Evolutionary conservation across 1,139 yeast genomes (phyloP).

Genomic region (Hemisphaericaspora xylofermentans): DNA sequence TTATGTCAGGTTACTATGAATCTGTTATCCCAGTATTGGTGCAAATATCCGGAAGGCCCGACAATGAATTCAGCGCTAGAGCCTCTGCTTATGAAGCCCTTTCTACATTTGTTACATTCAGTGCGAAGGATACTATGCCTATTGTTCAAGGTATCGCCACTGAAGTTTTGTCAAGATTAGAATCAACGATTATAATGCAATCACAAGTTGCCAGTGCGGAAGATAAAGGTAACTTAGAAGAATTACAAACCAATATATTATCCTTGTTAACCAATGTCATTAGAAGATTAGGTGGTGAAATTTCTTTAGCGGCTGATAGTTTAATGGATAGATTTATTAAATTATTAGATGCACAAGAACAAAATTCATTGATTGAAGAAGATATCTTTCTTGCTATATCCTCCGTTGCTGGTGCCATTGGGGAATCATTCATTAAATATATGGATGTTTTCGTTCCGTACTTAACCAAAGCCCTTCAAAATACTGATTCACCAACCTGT

Average conservation of each 20-base stretch:
- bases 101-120: slow-evolving; percentile 73
- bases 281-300: slow-evolving; percentile 73
- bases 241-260: slow-evolving; percentile 81
- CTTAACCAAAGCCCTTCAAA: slow-evolving; percentile 72
- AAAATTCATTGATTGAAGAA: slow-evolving; percentile 85
- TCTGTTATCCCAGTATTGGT: slow-evolving; percentile 69
- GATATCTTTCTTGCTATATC: slow-evolving; percentile 91
- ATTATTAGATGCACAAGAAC: slow-evolving; percentile 57
- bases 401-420: slow-evolving; percentile 81
- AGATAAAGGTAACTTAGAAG: slow-evolving; percentile 77
- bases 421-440: slow-evolving; percentile 66
- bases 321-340: slow-evolving; percentile 82
- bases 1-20: slow-evolving; percentile 72
- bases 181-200: slow-evolving; percentile 58
- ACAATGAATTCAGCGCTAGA: slow-evolving; percentile 85
- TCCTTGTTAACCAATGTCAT: slow-evolving; percentile 86
- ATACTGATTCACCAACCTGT: slow-evolving; percentile 80
- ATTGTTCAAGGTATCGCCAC: slow-evolving; percentile 71
- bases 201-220: slow-evolving; percentile 59
- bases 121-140: slow-evolving; percentile 70
- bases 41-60: slow-evolving; percentile 64
- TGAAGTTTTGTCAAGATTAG: slow-evolving; percentile 71
- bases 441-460: slow-evolving; percentile 82
- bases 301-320: slow-evolving; percentile 69
- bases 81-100: slow-evolving; percentile 96